Evolutionary conservation across 2,329 filamentous ascomycete species (phyloP).

Genomic region (Coniochaeta sp.): DNA sequence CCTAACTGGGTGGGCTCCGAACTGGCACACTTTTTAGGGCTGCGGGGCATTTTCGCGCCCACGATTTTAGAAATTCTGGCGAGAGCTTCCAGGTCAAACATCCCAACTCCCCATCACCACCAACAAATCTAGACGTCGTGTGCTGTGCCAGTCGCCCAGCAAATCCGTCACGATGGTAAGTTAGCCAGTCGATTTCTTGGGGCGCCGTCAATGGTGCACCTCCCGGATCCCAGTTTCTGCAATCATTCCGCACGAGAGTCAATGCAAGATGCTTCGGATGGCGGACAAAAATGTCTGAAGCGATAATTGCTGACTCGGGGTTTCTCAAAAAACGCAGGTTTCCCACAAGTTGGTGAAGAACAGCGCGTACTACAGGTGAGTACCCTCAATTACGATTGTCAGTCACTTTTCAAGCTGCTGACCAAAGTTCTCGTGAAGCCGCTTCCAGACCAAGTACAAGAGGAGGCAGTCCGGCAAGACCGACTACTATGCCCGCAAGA

Average conservation of each 20-base stretch:
- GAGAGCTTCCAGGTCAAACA: constrained; percentile 11
- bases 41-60: constrained; percentile 28
- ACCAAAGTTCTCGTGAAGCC: constrained; percentile 44
- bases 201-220: constrained; percentile 8
- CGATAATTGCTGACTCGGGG: constrained; percentile 99
- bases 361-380: constrained; percentile 97
- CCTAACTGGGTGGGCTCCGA: constrained; percentile 3
- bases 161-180: constrained; percentile 64
- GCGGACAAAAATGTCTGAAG: constrained; percentile 67
- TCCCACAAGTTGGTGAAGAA: constrained; percentile 97
- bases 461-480: constrained; percentile 94
- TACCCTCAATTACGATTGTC: constrained; percentile 13
- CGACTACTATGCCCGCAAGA: constrained; percentile 99
- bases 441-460: constrained; percentile 99
- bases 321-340: constrained; percentile 50
- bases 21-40: constrained; percentile 16
- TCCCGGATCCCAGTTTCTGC: background rate
- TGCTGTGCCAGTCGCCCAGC: constrained; percentile 30
- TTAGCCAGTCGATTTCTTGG: constrained; percentile 30
- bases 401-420: background rate
- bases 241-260: constrained; percentile 49
- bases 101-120: constrained; percentile 21
- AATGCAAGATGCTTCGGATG: constrained; percentile 98
- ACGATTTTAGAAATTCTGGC: constrained; percentile 23
- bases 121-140: constrained; percentile 16